Percentiles rank a stretch among this genome's conserved stretches.
Evolutionary conservation across 2,329 filamentous ascomycete species (phyloP).

Genomic region (Arachnopeziza araneosa): DNA sequence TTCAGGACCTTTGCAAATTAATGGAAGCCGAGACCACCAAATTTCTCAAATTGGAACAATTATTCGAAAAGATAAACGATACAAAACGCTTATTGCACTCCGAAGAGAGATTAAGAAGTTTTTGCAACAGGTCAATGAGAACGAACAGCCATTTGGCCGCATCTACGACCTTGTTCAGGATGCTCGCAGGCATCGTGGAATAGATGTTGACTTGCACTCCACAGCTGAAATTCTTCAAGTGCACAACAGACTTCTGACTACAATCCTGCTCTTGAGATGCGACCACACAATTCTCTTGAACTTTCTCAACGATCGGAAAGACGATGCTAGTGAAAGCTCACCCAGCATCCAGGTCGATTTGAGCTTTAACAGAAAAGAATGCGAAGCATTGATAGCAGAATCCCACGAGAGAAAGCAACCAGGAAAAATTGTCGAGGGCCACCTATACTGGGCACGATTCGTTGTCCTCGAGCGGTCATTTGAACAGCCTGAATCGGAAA

Average conservation of each 20-base stretch:
- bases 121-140: slow-evolving; percentile 27
- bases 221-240: slow-evolving; percentile 32
- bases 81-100: slow-evolving; percentile 26
- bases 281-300: slow-evolving; percentile 21
- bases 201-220: slow-evolving; percentile 22
- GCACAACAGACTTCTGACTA: slow-evolving; percentile 27
- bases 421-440: slow-evolving; percentile 17
- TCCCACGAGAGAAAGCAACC: slow-evolving; percentile 17
- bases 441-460: slow-evolving; percentile 22
- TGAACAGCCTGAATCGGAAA: slow-evolving; percentile 14
- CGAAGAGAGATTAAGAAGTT: slow-evolving; percentile 30
- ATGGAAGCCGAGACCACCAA: slow-evolving; percentile 22
- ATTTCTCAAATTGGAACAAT: slow-evolving; percentile 21
- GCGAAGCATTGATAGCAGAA: slow-evolving; percentile 20
- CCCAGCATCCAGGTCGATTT: slow-evolving; percentile 16
- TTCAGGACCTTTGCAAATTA: slow-evolving; percentile 13
- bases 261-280: slow-evolving; percentile 22
- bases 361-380: slow-evolving; percentile 21
- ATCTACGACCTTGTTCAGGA: slow-evolving; percentile 33
- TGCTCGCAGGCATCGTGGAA: slow-evolving; percentile 26
- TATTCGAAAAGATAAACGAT: slow-evolving; percentile 17
- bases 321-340: slow-evolving; percentile 5
- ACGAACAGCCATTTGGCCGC: slow-evolving; percentile 36
- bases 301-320: slow-evolving; percentile 17
- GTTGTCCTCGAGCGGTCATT: slow-evolving; percentile 18